phyloP scores from a whole-genome alignment of 805 yeast genomes.

The Yamadazyma ubonensis region DNA sequence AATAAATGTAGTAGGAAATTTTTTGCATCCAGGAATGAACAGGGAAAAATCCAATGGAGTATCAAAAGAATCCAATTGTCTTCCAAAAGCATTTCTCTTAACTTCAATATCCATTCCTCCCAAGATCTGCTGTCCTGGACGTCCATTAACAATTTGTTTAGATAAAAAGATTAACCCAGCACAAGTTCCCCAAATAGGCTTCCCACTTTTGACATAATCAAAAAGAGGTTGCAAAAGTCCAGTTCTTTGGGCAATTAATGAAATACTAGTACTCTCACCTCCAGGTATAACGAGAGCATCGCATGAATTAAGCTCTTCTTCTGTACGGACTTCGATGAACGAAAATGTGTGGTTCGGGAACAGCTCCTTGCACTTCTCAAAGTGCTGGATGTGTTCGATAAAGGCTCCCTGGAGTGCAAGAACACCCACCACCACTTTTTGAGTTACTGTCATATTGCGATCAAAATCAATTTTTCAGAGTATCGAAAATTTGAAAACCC shows the following conservation, averaged over 20 bases:
- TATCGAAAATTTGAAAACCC: background rate
- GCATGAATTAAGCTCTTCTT: constrained; percentile 48
- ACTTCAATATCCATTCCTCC: constrained; percentile 67
- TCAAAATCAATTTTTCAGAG: background rate
- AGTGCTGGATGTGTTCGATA: constrained; percentile 58
- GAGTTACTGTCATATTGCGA: constrained; percentile 17
- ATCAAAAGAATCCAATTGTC: constrained; percentile 69
- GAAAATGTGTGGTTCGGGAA: constrained; percentile 23
- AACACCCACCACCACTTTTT: constrained; percentile 53
- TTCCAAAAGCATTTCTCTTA: constrained; percentile 73
- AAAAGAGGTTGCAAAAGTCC: constrained; percentile 55
- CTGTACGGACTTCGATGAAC: constrained; percentile 51
- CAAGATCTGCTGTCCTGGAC: constrained; percentile 52
- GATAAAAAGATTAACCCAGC: constrained; percentile 76
- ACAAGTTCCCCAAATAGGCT: constrained; percentile 82
- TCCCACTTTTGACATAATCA: constrained; percentile 47
- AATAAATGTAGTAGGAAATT: constrained; percentile 58
- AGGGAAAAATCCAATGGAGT: constrained; percentile 41
- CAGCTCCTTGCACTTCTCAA: constrained; percentile 31
- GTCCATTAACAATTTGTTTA: constrained; percentile 50
- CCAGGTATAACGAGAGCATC: constrained; percentile 70
- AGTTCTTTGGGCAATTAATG: constrained; percentile 66
- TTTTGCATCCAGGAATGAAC: constrained; percentile 41
- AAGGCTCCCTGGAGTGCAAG: constrained; percentile 81
- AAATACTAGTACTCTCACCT: constrained; percentile 70